Conservation (phyloP, 345 rosid species). For the Gossypium ekmanianum region DNA sequence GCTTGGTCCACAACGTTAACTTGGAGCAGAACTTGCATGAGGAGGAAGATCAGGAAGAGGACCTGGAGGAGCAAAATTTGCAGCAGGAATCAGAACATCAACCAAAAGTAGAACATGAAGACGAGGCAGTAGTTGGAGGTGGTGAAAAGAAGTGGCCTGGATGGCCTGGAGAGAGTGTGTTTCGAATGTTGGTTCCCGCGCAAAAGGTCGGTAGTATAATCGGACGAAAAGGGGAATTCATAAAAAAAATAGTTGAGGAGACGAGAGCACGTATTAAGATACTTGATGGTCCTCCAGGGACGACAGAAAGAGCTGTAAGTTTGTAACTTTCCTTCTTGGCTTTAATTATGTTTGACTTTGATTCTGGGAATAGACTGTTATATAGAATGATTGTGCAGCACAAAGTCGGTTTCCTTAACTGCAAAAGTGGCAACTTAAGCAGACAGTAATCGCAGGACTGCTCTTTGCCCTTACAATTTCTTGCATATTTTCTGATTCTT, state of each 20-base stretch:
- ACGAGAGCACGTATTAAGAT: conserved; percentile 95
- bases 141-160: conserved; percentile 97
- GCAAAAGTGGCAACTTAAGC: background rate
- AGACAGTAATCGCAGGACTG: background rate
- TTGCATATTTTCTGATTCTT: background rate
- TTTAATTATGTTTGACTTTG: background rate
- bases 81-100: conserved; percentile 21
- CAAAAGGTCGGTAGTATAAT: conserved; percentile 98
- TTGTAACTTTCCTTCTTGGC: background rate
- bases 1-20: background rate
- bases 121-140: conserved; percentile 31
- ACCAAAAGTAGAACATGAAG: conserved; percentile 37
- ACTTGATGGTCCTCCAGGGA: conserved; percentile 98
- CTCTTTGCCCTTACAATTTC: background rate
- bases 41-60: conserved; percentile 2
- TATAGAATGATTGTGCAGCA: background rate
- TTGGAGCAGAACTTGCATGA: conserved; percentile 3
- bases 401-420: background rate
- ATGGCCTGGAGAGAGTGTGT: conserved; percentile 99
- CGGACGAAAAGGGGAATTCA: conserved; percentile 96
- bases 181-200: conserved; percentile 95
- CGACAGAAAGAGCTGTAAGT: conserved; percentile 98
- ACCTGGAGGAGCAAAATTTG: conserved; percentile 29
- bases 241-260: conserved; percentile 98
- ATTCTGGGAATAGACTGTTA: conserved; percentile 4